Conservation (phyloP, 2,329 filamentous ascomycete species). For the Purpureocillium lavendulum region DNA sequence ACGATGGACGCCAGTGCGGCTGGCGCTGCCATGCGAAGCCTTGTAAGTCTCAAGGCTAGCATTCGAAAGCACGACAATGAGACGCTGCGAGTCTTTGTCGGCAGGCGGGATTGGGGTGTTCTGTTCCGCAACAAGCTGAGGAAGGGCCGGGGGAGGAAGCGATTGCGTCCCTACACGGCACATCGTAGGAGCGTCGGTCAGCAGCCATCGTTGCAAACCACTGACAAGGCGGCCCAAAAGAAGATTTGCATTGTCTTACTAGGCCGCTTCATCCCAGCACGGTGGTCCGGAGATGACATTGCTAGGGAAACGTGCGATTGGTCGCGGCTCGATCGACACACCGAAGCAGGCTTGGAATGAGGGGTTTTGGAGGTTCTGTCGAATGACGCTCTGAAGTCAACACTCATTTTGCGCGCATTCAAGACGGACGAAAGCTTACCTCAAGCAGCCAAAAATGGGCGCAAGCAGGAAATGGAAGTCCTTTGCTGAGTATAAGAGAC, state of each 20-base stretch:
- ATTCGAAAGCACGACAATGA: slow-evolving; percentile 95
- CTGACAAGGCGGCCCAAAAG: too few relatives aligned
- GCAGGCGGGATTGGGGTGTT: slow-evolving; percentile 72
- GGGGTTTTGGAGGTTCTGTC: too few relatives aligned
- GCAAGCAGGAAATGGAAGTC: too few relatives aligned
- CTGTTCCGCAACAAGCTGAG: slow-evolving; percentile 89
- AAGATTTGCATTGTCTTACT: slow-evolving; percentile 21
- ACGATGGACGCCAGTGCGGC: slow-evolving; percentile 54
- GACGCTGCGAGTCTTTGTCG: slow-evolving; percentile 83
- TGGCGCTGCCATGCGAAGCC: slow-evolving; percentile 65
- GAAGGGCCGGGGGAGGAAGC: slow-evolving; percentile 81
- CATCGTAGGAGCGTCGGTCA: background rate
- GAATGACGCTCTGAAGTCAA: background rate
- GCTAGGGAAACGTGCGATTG: too few relatives aligned
- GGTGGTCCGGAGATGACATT: slow-evolving; percentile 32
- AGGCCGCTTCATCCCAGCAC: slow-evolving; percentile 33
- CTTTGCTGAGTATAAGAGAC: too few relatives aligned
- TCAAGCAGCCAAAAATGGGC: too few relatives aligned
- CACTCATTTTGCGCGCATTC: too few relatives aligned
- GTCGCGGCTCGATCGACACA: too few relatives aligned
- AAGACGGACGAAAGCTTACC: too few relatives aligned
- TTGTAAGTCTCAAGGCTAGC: slow-evolving; percentile 97
- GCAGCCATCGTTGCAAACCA: too few relatives aligned
- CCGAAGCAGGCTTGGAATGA: too few relatives aligned
- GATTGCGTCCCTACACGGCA: slow-evolving; percentile 71